Base-by-base conservation (phyloP, 805 yeast species). In the Hanseniaspora mollemarum region DNA sequence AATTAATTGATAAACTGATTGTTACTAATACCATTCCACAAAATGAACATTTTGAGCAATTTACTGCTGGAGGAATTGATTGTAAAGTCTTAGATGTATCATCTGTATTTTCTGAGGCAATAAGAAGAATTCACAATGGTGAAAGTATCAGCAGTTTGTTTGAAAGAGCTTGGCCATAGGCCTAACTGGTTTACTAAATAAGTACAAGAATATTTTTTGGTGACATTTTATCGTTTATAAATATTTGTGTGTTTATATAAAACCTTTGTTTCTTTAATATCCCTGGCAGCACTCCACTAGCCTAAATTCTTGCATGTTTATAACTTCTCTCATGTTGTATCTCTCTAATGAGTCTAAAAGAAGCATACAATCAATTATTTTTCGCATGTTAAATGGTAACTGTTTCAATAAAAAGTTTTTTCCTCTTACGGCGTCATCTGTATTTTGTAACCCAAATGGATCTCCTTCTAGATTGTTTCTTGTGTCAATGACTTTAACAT, bases 21-120 rank as follows among this genome's bases (percentile, higher is more conserved):
- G 85, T 92, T 2, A 87, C 97, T 9, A 88, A 92, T 64, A 78
- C 95, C 3, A 88, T 88, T 10, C 96, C 96, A 1, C 98, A 90
- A 65, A 71, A 70, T 4, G 50, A 51, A 33, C 49, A 51, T 28
- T n/a, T 35, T 2, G 39, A 51, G 16, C 21, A 32, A 18, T 48
- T 48, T 28, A 26, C 35, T 25, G 45, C 43, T 18, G 86, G 84
- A 12, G 51, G 55, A 24, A 76, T 74, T 46, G 74, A 76, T 61
- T 71, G 87, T 26, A 88, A 82, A 58, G 86, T 90, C 9, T 70
- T 92, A 59, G 98, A 92, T 59, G 92, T 92, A 7, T 80, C 94
- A 9, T 72, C 83, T 53, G 77, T 92, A 18, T 83, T 92, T 59
- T 96, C 94, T 16, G 99, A 92, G 67, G 90, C 96, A 1, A 87